Base-by-base conservation (phyloP, 2,329 filamentous ascomycete genomes). In the Trichoderma gracile region DNA sequence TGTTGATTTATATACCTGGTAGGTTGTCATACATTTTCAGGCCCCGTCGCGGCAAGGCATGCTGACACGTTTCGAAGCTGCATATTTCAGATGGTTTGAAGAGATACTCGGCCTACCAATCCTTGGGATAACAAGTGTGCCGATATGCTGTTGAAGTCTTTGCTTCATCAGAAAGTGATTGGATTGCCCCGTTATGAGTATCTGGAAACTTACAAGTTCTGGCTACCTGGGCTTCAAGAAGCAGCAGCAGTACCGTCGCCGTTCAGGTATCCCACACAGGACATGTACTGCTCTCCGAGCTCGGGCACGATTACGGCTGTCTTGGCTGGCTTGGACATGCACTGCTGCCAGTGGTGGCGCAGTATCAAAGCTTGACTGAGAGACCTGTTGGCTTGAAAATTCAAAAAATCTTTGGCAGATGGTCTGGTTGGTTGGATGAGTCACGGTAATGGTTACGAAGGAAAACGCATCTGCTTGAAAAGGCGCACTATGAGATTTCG, bases 1-100 rank as follows among this genome's bases (percentile, higher is more conserved):
- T n/a, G n/a, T 46, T 57, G 53, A n/a, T 47, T 59, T 17, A 52
- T 14, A 42, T 42, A 27, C 33, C 58, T 50, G 47, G 62, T 64
- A 54, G 46, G 62, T 23, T n/a, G 15, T 46, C 17, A 17, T 21
- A 23, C 21, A 19, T n/a, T 21, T 14, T 19, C 12, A 15, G n/a
- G n/a, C n/a, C n/a, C 3, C 3, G 10, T 33, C 27, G 14, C 0
- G 33, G 10, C 3, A 38, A 38, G 3, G 25, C 21, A 10, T 45
- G n/a, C 59, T 63, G 55, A 63, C 30, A 23, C 2, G 15, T 19
- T 21, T 1, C 9, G 19, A 61, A 49, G 58, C 58, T 53, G 40
- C 49, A 21, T 27, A 9, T 21, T 27, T 30, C 40, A 27, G 60
- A 23, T 63, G 52, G 27, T 52, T 30, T 21, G 21, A 49, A 21